These are phyloP conservation scores for Neonectria sp. DNA, from an alignment of 2,329 filamentous ascomycete genomes.

Conservation along the genomic window DNA sequence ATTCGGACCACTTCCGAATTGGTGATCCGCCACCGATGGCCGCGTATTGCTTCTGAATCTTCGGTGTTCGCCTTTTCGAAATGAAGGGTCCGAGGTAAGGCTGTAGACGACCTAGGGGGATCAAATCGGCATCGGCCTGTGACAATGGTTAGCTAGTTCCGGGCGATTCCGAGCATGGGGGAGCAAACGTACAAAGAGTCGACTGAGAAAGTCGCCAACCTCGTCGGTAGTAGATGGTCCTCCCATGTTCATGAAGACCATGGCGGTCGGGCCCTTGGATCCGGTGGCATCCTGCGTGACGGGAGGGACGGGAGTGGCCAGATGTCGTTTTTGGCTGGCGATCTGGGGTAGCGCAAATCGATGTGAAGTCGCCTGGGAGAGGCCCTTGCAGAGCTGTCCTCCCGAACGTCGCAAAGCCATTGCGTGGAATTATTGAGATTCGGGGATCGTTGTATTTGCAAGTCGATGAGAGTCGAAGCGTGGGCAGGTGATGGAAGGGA, in stretches of 20 bases:
- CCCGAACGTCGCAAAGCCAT: slow-evolving; percentile 54
- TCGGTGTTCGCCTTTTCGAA: slow-evolving; percentile 88
- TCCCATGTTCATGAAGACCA: slow-evolving; percentile 99
- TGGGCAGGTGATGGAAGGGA: slow-evolving; percentile 8
- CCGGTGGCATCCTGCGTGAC: slow-evolving; percentile 83
- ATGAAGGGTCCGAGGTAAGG: slow-evolving; percentile 92
- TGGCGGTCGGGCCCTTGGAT: slow-evolving; percentile 88
- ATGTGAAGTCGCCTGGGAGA: slow-evolving; percentile 45
- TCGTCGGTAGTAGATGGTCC: slow-evolving; percentile 91
- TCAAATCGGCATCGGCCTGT: slow-evolving; percentile 92
- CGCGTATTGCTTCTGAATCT: slow-evolving; percentile 96
- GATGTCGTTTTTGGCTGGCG: slow-evolving; percentile 49
- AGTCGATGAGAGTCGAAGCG: slow-evolving; percentile 10
- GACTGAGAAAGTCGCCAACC: slow-evolving; percentile 90
- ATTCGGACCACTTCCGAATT: slow-evolving; percentile 97
- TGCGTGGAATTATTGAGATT: neutral
- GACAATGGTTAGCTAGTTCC: slow-evolving; percentile 31
- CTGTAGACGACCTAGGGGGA: slow-evolving; percentile 94
- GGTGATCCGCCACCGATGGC: slow-evolving; percentile 98
- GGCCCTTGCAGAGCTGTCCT: slow-evolving; percentile 48
- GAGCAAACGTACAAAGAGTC: slow-evolving; percentile 82
- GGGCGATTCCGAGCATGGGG: slow-evolving; percentile 8
- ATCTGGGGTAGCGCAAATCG: slow-evolving; percentile 50
- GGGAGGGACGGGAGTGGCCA: slow-evolving; percentile 72
- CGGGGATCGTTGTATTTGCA: slow-evolving; percentile 6